phyloP scores from a whole-genome alignment of 495 filamentous ascomycete species.

The Penicillium herquei region DNA sequence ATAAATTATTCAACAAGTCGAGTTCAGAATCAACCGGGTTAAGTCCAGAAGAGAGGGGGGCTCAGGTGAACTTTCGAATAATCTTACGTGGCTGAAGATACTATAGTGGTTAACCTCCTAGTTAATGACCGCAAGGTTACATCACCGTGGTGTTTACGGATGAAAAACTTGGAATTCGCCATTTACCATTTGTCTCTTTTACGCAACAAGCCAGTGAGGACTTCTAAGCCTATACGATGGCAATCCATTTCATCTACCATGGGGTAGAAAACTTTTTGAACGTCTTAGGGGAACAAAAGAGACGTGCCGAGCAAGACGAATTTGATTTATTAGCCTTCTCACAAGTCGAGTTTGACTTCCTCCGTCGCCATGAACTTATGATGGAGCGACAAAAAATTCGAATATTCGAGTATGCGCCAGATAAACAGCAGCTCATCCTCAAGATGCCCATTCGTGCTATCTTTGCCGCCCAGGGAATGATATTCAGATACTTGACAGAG shows the following conservation, averaged over 20 bases:
- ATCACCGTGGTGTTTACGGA: background rate
- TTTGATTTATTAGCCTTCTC: constrained; percentile 2
- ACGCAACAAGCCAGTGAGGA: background rate
- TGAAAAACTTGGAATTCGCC: background rate
- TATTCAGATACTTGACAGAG: constrained; percentile 4
- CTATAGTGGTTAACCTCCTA: no score
- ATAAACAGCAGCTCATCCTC: constrained; percentile 7
- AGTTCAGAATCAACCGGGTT: no score
- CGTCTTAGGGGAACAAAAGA: constrained; percentile 1
- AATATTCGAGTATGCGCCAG: constrained; percentile 7
- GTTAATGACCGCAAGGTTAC: constrained; percentile 4
- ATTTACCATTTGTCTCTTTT: background rate
- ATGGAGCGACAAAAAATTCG: constrained; percentile 6
- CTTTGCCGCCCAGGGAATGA: constrained; percentile 5
- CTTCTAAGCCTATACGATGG: background rate
- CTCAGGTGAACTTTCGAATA: no score
- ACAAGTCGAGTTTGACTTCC: constrained; percentile 4
- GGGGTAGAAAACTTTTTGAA: constrained; percentile 4
- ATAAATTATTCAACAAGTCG: no score
- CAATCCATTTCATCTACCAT: constrained; percentile 2
- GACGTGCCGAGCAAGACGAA: background rate
- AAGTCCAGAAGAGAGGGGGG: no score
- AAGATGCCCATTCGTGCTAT: constrained; percentile 5
- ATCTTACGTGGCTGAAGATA: no score
- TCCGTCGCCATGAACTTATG: constrained; percentile 4